These are phyloP conservation scores for Salix dunnii DNA, from an alignment of 345 rosid species.

Conservation along the genomic window DNA sequence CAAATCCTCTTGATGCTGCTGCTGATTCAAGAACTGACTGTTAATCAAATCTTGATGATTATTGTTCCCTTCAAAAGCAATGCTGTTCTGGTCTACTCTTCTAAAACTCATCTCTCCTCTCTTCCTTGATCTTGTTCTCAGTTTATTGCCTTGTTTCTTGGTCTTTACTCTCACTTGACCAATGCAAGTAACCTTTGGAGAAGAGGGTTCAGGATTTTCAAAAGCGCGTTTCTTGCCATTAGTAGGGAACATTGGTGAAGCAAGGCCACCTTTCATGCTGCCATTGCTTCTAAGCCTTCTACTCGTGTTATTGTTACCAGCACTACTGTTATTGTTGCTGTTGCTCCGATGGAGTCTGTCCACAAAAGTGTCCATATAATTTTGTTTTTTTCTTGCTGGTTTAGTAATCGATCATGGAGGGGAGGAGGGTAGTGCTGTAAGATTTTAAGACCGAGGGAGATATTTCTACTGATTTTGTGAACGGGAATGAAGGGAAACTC, in stretches of 20 bases:
- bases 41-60: constrained; percentile 13
- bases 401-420: not conserved
- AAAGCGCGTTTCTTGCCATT: constrained; percentile 55
- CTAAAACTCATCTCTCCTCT: constrained; percentile 66
- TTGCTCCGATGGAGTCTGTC: constrained; percentile 71
- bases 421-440: not conserved
- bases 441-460: not conserved
- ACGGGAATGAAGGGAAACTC: not conserved
- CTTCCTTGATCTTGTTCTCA: constrained; percentile 61
- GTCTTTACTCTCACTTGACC: constrained; percentile 98
- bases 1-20: constrained; percentile 33
- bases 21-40: constrained; percentile 9
- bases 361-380: constrained; percentile 48
- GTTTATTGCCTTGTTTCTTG: constrained; percentile 80
- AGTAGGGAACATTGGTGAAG: constrained; percentile 84
- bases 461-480: not conserved
- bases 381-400: not conserved
- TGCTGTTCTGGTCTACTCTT: constrained; percentile 36
- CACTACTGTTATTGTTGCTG: constrained; percentile 34
- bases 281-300: constrained; percentile 66
- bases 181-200: constrained; percentile 96
- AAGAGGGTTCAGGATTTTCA: constrained; percentile 83
- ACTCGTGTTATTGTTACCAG: constrained; percentile 27
- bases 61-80: not conserved
- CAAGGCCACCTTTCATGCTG: constrained; percentile 68